Conservation (phyloP, 1,139 yeast species). For the Pichia sp. region DNA sequence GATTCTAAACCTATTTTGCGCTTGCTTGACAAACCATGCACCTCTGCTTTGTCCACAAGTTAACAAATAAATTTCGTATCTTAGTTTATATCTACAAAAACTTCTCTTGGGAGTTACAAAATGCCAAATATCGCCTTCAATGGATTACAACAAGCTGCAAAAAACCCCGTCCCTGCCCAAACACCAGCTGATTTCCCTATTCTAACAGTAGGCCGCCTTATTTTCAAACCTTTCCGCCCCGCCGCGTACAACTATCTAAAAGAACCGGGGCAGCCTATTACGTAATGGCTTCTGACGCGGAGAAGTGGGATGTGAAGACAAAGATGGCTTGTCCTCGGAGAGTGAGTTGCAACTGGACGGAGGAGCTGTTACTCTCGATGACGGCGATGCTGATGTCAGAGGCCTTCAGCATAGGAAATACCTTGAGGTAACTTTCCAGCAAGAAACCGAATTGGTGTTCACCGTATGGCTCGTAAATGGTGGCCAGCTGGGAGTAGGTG, state of each 20-base stretch:
- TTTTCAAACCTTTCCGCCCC: not conserved
- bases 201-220: not conserved
- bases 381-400: not conserved
- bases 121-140: not conserved
- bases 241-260: not conserved
- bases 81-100: too few relatives aligned
- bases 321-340: conserved; percentile 1
- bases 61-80: too few relatives aligned
- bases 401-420: conserved; percentile 3
- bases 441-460: conserved; percentile 10
- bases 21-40: not conserved
- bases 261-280: not conserved
- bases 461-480: conserved; percentile 10
- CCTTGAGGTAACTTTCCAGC: conserved; percentile 4
- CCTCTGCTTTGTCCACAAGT: not conserved
- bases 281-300: not conserved
- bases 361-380: not conserved
- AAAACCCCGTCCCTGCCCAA: not conserved
- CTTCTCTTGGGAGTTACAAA: not conserved
- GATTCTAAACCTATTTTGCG: not conserved
- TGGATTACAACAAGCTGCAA: not conserved
- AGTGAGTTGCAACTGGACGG: not conserved
- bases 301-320: conserved; percentile 2
- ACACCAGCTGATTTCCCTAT: not conserved
- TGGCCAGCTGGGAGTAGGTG: conserved; percentile 1